Conservation (phyloP, 768 basidiomycete species). For the Lentinula sp. region DNA sequence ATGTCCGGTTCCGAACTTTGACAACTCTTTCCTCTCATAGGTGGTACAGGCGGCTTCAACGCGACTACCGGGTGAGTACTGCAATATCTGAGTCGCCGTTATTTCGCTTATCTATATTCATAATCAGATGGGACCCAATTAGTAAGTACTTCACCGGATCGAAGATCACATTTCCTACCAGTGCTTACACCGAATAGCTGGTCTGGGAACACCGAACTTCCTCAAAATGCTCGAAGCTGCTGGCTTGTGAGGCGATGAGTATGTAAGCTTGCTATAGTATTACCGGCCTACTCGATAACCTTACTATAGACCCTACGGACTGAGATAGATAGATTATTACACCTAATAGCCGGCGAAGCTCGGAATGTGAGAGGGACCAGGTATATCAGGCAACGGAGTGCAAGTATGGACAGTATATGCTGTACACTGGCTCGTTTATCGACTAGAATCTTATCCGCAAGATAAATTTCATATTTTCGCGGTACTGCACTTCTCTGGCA, state of each 20-base stretch:
- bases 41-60: background rate
- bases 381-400: too few relatives aligned
- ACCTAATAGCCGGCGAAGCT: too few relatives aligned
- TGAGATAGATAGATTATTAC: too few relatives aligned
- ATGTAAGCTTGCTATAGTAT: too few relatives aligned
- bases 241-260: background rate
- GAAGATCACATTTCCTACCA: background rate
- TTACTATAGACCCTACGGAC: background rate
- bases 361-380: too few relatives aligned
- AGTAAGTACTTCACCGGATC: background rate
- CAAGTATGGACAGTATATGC: too few relatives aligned
- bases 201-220: constrained; percentile 2
- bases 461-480: too few relatives aligned
- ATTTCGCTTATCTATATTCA: background rate
- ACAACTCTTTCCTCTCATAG: background rate
- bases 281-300: too few relatives aligned
- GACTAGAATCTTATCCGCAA: too few relatives aligned
- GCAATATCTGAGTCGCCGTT: background rate
- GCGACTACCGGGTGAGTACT: background rate
- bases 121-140: background rate
- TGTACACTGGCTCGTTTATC: too few relatives aligned
- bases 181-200: background rate
- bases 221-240: background rate
- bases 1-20: background rate
- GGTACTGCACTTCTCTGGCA: too few relatives aligned